Evolutionary conservation across 305 asterid species (phyloP), one percentile per base, ranked within the genome.

Genomic region (Stenogyne calaminthoides): DNA sequence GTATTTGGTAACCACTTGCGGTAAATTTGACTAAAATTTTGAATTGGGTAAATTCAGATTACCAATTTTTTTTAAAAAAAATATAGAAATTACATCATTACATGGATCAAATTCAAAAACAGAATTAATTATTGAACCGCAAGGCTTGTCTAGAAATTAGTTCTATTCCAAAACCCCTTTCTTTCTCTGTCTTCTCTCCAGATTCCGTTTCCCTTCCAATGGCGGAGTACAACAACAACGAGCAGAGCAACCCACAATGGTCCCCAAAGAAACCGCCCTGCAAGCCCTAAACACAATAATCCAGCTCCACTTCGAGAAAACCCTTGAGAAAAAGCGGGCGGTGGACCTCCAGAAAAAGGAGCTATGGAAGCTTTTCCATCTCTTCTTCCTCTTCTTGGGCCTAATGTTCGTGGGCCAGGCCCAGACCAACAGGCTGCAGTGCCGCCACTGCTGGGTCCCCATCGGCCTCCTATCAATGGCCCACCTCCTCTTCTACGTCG

Each of bases 291-390:
- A 87, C 89, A 93, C 92, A 78, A 88, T 93, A 14, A 91, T 93
- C 88, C 98, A 91, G 71, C 98, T 93, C 83, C 98, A 93, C 62
- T 89, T 93, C 73, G 98, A 93, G 81, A 93, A 93, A 77, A 93
- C 96, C 76, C 93, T 93, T 0, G 98, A 93, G 82, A 93, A 93
- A 36, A 93, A 93, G 74, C 74, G 90, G 4, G 88, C 94, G 1
- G 91, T 93, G 0, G 97, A 93, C 70, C 87, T 83, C 56, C 97
- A 93, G 59, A 93, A 93, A 29, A 93, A 93, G 81, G 86, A 91
- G 85, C 85, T 93, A 0, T 89, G 96, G 93, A 91, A 88, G 29
- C 80, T 91, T 74, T 93, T 93, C 86, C 98, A 91, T 5, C 78
- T 88, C 68, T 91, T 93, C 84, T 91, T 91, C 88, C 73, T 93